Percentiles rank a stretch among this genome's conserved stretches.
phyloP scores from a whole-genome alignment of 148 eudicot genomes.

The Spergularia marina region DNA sequence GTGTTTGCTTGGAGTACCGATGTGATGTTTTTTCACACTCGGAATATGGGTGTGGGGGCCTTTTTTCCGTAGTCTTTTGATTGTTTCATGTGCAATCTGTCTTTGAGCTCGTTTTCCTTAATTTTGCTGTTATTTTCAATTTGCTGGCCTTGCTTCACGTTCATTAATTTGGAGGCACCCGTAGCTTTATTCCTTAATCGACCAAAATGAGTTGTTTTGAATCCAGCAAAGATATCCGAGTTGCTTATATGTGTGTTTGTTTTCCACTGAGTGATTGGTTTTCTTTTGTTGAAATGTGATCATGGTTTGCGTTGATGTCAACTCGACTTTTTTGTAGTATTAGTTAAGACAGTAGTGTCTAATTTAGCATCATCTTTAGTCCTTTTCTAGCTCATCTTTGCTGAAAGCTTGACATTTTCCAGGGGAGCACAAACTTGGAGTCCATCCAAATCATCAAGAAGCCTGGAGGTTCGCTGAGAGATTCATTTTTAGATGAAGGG shows the following conservation, averaged over 20 bases:
- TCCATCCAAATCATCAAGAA: constrained; percentile 96
- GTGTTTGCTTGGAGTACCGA: background rate
- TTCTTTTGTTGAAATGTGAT: background rate
- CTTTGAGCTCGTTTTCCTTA: background rate
- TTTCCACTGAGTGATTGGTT: background rate
- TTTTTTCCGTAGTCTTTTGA: background rate
- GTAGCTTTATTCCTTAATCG: background rate
- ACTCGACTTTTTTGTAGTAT: background rate
- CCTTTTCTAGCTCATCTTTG: background rate
- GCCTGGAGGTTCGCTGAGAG: constrained; percentile 91
- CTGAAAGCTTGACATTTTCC: constrained; percentile 31
- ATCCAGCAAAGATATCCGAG: background rate
- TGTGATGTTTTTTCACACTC: background rate
- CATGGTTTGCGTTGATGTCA: background rate
- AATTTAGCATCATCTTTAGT: background rate
- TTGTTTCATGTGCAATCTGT: background rate
- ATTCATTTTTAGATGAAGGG: constrained; percentile 97
- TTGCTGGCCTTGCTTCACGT: background rate
- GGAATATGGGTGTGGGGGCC: background rate
- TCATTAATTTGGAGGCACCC: background rate
- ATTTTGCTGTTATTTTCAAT: background rate
- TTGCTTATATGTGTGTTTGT: background rate
- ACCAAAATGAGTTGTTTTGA: background rate
- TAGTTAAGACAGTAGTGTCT: background rate
- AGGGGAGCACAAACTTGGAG: constrained; percentile 98